Conservation (phyloP, 441 rosid species). For the Daphne laureola region DNA sequence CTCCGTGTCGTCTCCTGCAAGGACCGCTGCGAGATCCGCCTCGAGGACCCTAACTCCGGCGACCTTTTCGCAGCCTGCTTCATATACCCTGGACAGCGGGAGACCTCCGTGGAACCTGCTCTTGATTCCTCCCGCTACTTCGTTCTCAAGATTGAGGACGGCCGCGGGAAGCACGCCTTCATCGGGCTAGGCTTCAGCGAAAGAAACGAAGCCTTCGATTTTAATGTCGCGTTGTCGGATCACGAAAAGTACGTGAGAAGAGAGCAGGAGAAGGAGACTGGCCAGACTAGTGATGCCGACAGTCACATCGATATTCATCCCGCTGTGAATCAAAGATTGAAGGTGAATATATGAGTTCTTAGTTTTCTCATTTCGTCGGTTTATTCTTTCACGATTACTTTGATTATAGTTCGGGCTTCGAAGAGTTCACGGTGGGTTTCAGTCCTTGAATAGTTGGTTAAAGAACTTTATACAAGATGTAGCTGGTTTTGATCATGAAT, state of each 20-base stretch:
- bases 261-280: slow-evolving; percentile 70
- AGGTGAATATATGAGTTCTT: slow-evolving; percentile 31
- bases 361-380: background rate
- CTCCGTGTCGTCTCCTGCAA: slow-evolving; percentile 93
- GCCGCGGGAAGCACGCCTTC: slow-evolving; percentile 86
- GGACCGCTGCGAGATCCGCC: slow-evolving; percentile 96
- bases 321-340: slow-evolving; percentile 88
- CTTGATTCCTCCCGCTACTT: slow-evolving; percentile 94
- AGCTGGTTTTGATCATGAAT: too few relatives aligned
- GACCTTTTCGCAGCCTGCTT: slow-evolving; percentile 96
- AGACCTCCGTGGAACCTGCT: slow-evolving; percentile 82
- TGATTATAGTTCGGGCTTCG: background rate
- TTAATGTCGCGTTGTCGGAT: slow-evolving; percentile 95
- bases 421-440: background rate
- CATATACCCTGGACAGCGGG: slow-evolving; percentile 78
- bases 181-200: slow-evolving; percentile 86
- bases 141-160: slow-evolving; percentile 92
- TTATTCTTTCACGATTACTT: too few relatives aligned
- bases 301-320: slow-evolving; percentile 88
- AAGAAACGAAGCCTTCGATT: slow-evolving; percentile 98
- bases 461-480: too few relatives aligned
- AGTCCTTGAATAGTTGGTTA: too few relatives aligned
- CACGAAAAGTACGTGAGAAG: slow-evolving; percentile 87
- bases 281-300: slow-evolving; percentile 52
- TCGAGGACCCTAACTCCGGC: slow-evolving; percentile 86